These are phyloP conservation scores for Lodderomyces beijingensis DNA, from an alignment of 1,139 yeast species.

Conservation along the genomic window DNA sequence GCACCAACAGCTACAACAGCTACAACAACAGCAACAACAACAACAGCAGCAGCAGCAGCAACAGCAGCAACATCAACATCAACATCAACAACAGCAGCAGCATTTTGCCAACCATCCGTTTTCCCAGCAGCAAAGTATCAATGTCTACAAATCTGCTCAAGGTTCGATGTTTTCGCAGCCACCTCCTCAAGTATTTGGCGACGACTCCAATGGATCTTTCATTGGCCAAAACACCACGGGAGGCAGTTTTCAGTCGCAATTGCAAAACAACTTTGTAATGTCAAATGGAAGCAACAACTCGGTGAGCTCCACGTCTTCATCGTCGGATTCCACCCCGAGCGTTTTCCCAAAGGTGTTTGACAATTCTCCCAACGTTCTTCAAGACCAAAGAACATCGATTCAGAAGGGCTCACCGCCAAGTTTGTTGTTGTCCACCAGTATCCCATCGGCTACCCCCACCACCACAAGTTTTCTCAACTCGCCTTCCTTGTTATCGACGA, in stretches of 20 bases:
- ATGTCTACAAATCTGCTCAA: too few species aligned
- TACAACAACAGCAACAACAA: slow-evolving; percentile 8
- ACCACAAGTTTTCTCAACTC: slow-evolving; percentile 15
- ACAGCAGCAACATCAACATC: slow-evolving; percentile 11
- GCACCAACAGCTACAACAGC: too few species aligned
- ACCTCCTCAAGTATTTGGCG: slow-evolving; percentile 14
- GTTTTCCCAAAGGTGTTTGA: slow-evolving; percentile 2
- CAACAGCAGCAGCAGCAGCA: slow-evolving; percentile 7
- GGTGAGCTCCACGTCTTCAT: slow-evolving; percentile 16
- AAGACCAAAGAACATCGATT: slow-evolving; percentile 14
- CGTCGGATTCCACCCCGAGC: slow-evolving; percentile 12
- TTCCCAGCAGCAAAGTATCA: too few species aligned
- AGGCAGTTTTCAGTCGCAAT: slow-evolving; percentile 4
- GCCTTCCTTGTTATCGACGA: slow-evolving; percentile 13
- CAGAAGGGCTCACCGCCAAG: slow-evolving; percentile 24
- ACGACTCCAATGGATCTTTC: slow-evolving; percentile 5
- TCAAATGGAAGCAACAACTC: slow-evolving; percentile 21
- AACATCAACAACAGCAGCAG: slow-evolving; percentile 4
- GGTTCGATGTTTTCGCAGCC: slow-evolving; percentile 8
- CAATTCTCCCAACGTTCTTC: slow-evolving; percentile 12
- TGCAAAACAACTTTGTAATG: slow-evolving; percentile 14
- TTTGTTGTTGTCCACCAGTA: slow-evolving; percentile 18
- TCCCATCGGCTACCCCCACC: slow-evolving; percentile 11
- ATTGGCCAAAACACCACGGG: slow-evolving; percentile 6
- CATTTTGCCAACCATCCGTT: slow-evolving; percentile 8